Percentiles rank a stretch among this genome's conserved stretches.
phyloP scores from a whole-genome alignment of 495 filamentous ascomycete species.

The Tuber umbilicatum region DNA sequence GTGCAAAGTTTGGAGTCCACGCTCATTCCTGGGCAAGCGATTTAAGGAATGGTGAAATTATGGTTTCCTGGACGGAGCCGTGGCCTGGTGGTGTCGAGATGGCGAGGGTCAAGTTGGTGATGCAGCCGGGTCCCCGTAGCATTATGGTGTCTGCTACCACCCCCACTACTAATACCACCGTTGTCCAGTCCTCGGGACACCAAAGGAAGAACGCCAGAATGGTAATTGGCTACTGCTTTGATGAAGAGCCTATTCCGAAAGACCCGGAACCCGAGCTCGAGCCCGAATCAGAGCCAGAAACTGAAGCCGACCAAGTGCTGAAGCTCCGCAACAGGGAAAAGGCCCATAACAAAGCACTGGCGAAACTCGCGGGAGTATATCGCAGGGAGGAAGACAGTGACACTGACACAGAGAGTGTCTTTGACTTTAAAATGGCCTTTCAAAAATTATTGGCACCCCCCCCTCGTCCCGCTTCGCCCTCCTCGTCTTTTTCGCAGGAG shows the following conservation, averaged over 20 bases:
- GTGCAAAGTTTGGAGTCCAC: constrained; percentile 14
- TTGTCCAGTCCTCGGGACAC: neutral
- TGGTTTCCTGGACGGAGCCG: constrained; percentile 20
- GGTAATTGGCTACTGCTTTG: constrained; percentile 2
- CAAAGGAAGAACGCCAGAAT: neutral
- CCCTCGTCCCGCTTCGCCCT: neutral
- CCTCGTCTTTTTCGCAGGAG: neutral
- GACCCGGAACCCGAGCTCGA: neutral
- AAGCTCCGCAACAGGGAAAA: neutral
- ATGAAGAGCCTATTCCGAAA: constrained; percentile 3
- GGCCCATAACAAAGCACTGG: constrained; percentile 12
- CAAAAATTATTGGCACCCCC: neutral
- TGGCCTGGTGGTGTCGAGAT: constrained; percentile 22
- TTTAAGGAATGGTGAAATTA: constrained; percentile 5
- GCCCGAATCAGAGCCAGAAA: neutral
- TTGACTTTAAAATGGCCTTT: neutral
- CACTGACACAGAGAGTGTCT: neutral
- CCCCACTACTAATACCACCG: neutral
- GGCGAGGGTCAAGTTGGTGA: constrained; percentile 14
- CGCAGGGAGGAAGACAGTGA: neutral
- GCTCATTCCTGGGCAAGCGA: constrained; percentile 14
- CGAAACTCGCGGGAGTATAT: constrained; percentile 14
- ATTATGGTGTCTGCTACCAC: neutral
- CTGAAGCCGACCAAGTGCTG: neutral
- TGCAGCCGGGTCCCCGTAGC: neutral